phyloP scores from a whole-genome alignment of 2,329 filamentous ascomycete genomes.

The Nannizzia gypsea region DNA sequence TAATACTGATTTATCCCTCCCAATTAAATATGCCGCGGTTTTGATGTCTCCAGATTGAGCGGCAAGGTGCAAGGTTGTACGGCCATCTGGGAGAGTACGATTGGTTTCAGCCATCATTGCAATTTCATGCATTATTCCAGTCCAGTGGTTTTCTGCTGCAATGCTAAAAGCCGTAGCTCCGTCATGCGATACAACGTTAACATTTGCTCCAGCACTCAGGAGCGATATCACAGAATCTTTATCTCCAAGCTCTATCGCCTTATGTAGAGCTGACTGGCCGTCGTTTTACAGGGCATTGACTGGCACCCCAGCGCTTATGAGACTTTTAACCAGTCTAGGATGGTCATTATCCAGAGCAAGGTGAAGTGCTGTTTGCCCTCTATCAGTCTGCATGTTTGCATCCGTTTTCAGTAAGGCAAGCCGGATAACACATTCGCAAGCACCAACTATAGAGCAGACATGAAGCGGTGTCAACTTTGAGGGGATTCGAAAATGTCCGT shows the following conservation, averaged over 20 bases:
- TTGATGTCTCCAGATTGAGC: not conserved
- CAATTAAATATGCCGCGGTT: not conserved
- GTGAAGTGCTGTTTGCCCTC: not conserved
- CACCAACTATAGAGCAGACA: not conserved
- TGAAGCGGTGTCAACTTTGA: not conserved
- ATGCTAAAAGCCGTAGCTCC: not conserved
- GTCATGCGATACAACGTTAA: not conserved
- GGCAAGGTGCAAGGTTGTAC: not conserved
- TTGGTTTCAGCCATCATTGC: not conserved
- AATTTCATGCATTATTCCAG: not conserved
- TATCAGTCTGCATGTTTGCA: not conserved
- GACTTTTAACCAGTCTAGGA: not conserved
- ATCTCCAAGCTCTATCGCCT: not conserved
- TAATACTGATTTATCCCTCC: not conserved
- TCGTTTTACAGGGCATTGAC: not conserved
- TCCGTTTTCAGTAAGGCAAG: not conserved
- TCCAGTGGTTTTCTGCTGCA: not conserved
- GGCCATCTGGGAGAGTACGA: not conserved
- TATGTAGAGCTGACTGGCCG: not conserved
- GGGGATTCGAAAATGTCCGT: not conserved
- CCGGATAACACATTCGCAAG: not conserved
- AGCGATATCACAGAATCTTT: not conserved
- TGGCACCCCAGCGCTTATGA: not conserved
- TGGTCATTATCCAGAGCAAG: not conserved
- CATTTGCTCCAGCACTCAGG: not conserved